Conservation (phyloP, 164 flowering plant genomes). For the Cinnamomum chago region DNA sequence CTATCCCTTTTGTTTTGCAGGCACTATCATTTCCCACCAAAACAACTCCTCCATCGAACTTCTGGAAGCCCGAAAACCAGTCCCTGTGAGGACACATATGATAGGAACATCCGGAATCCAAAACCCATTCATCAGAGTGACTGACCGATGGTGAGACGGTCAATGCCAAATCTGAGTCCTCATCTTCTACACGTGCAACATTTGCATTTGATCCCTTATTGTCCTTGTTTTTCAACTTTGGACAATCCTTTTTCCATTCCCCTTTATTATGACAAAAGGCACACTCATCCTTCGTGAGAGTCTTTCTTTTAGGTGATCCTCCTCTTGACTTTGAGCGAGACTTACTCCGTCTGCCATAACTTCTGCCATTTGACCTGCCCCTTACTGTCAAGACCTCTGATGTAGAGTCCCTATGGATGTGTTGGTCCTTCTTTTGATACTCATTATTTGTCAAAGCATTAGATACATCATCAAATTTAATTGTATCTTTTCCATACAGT, state of each 20-base stretch:
- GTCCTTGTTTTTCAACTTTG: neutral
- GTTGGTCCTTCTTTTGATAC: too few relatives aligned
- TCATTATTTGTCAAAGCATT: neutral
- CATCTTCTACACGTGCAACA: too few relatives aligned
- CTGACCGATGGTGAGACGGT: neutral
- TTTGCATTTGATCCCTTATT: neutral
- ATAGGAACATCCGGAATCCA: slow-evolving; percentile 5
- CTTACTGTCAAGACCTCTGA: too few relatives aligned
- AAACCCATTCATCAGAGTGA: neutral
- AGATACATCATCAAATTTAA: neutral
- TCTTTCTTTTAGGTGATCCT: neutral
- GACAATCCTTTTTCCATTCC: slow-evolving; percentile 7
- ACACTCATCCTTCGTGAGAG: neutral
- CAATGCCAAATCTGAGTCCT: neutral
- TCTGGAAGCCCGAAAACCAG: too few relatives aligned
- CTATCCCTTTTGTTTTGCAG: neutral
- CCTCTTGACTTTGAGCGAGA: too few relatives aligned
- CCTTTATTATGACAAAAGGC: neutral
- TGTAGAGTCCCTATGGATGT: too few relatives aligned
- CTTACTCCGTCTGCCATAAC: too few relatives aligned
- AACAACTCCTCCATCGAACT: too few relatives aligned
- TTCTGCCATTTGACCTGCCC: too few relatives aligned
- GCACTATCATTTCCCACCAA: too few relatives aligned
- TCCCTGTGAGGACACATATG: neutral
- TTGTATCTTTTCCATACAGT: neutral